Evolutionary conservation across 2,329 filamentous ascomycete genomes (phyloP).

Genomic region (Trichocomaceae sp.): DNA sequence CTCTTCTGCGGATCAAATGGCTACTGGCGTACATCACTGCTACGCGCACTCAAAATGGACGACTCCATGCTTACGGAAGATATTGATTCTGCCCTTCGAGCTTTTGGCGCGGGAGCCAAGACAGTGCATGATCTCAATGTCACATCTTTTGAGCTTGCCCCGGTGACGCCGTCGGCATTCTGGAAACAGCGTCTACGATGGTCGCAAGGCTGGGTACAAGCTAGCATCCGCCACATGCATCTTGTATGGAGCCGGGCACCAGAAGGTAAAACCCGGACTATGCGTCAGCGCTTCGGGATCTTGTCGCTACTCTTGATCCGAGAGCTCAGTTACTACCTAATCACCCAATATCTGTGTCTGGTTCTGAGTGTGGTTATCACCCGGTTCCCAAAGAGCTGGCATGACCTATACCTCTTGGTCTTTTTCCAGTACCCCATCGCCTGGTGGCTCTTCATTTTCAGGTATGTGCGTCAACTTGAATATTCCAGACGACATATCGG

Average conservation of each 20-base stretch:
- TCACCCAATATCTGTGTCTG: slow-evolving; percentile 45
- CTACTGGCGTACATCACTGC: slow-evolving; percentile 42
- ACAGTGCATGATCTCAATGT: slow-evolving; percentile 46
- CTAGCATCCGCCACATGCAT: slow-evolving; percentile 38
- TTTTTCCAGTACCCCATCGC: slow-evolving; percentile 46
- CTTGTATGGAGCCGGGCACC: slow-evolving; percentile 33
- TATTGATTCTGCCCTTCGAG: slow-evolving; percentile 45
- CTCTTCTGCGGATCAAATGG: slow-evolving; percentile 47
- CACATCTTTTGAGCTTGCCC: slow-evolving; percentile 44
- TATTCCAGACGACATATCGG: background rate
- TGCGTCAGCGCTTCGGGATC: slow-evolving; percentile 39
- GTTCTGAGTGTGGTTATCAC: slow-evolving; percentile 42
- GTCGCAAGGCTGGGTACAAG: slow-evolving; percentile 47
- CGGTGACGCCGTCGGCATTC: slow-evolving; percentile 39
- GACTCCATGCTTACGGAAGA: slow-evolving; percentile 47
- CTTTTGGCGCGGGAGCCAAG: slow-evolving; percentile 38
- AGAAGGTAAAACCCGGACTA: slow-evolving; percentile 31
- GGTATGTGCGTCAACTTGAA: slow-evolving; percentile 21
- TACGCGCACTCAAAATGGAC: slow-evolving; percentile 45
- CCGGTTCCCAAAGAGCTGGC: slow-evolving; percentile 36
- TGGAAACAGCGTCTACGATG: slow-evolving; percentile 48
- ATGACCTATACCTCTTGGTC: slow-evolving; percentile 34
- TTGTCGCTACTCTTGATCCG: slow-evolving; percentile 42
- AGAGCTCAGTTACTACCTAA: slow-evolving; percentile 44
- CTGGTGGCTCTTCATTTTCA: slow-evolving; percentile 42